These are phyloP conservation scores for Acer saccharum DNA, from an alignment of 345 rosid genomes.

Conservation along the genomic window DNA sequence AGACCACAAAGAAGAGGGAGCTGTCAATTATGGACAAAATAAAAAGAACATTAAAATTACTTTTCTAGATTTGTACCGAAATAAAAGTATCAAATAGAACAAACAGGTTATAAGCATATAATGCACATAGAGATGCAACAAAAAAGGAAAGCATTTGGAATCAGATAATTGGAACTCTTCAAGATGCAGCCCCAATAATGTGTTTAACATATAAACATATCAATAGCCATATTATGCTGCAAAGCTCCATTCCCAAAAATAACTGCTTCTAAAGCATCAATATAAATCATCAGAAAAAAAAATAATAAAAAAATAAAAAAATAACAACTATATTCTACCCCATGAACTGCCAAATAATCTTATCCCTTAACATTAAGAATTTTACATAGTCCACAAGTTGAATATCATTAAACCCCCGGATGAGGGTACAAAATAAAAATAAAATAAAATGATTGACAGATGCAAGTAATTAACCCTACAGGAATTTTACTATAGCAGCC, in stretches of 20 bases:
- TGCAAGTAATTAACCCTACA: not conserved
- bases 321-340: not conserved
- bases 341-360: not conserved
- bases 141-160: not conserved
- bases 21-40: conserved; percentile 39
- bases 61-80: not conserved
- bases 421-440: not conserved
- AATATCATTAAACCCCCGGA: not conserved
- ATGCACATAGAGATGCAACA: not conserved
- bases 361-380: not conserved
- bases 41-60: not conserved
- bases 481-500: not conserved
- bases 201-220: conserved; percentile 10
- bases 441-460: not conserved
- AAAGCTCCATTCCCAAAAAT: conserved; percentile 4
- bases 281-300: not conserved
- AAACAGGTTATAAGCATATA: not conserved
- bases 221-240: not conserved
- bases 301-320: too few relatives aligned
- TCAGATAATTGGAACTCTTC: not conserved
- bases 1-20: conserved; percentile 92
- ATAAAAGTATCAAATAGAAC: not conserved
- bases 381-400: not conserved
- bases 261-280: not conserved
- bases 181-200: not conserved